Conservation (phyloP, 2,329 filamentous ascomycete species). For the Aspergillus floridensis region DNA sequence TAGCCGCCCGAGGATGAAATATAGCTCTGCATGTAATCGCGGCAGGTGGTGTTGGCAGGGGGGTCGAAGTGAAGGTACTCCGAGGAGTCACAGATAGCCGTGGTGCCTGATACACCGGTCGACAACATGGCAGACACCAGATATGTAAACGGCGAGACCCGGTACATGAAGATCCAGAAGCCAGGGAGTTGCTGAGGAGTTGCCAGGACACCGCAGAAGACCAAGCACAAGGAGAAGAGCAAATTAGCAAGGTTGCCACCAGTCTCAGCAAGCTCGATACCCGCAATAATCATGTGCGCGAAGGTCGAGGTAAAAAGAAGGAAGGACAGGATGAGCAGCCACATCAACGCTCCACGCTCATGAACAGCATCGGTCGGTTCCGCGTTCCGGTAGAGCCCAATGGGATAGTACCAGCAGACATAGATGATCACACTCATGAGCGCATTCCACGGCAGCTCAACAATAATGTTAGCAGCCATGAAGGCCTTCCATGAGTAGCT, state of each 20-base stretch:
- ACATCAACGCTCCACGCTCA: conserved; percentile 62
- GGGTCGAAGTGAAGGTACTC: conserved; percentile 40
- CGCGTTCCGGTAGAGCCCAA: conserved; percentile 48
- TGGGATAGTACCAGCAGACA: conserved; percentile 66
- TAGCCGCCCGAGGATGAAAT: conserved; percentile 39
- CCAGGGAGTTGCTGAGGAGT: conserved; percentile 58
- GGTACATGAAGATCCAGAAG: conserved; percentile 80
- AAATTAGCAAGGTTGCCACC: conserved; percentile 63
- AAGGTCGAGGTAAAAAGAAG: conserved; percentile 71
- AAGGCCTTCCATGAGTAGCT: conserved; percentile 74
- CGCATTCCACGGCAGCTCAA: conserved; percentile 67
- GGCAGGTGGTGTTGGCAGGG: conserved; percentile 62
- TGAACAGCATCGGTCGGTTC: conserved; percentile 38
- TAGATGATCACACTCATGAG: conserved; percentile 63
- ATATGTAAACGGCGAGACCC: conserved; percentile 66
- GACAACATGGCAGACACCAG: conserved; percentile 47
- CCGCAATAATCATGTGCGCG: conserved; percentile 70
- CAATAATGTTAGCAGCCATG: conserved; percentile 67
- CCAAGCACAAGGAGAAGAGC: conserved; percentile 57
- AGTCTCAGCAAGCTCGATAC: conserved; percentile 66
- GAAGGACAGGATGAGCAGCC: conserved; percentile 64
- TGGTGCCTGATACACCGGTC: conserved; percentile 35
- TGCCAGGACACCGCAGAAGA: conserved; percentile 58
- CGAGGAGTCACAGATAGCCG: conserved; percentile 29
- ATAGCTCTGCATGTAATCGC: conserved; percentile 47